A percentile compares a stretch with the other conserved stretches of the same genome.
Conservation (phyloP, 129 eudicot species). For the Kitagawia praeruptora region DNA sequence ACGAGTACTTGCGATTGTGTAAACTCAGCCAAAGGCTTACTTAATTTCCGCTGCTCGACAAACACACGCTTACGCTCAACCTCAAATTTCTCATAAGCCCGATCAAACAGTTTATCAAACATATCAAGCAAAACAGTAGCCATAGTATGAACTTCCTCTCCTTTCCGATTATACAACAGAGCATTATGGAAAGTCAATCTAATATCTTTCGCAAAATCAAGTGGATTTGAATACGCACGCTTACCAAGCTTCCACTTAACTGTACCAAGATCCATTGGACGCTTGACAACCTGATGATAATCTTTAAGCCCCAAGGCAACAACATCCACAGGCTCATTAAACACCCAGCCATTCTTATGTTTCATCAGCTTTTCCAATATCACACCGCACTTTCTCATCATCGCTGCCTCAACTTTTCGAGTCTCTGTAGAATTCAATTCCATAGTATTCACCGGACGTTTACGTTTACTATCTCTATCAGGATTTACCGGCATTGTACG, state of each 20-base stretch:
- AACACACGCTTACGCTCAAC: not conserved
- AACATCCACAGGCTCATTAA: slow-evolving; percentile 43
- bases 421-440: not conserved
- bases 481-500: not conserved
- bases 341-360: slow-evolving; percentile 44
- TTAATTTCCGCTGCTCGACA: not conserved
- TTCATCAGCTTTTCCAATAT: slow-evolving; percentile 35
- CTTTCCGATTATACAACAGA: slow-evolving; percentile 35
- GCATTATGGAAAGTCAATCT: slow-evolving; percentile 43
- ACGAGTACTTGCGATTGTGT: not conserved
- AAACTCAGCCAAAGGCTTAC: not conserved
- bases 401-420: not conserved
- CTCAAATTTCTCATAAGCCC: slow-evolving; percentile 6
- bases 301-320: slow-evolving; percentile 31
- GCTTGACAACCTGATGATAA: slow-evolving; percentile 36
- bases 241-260: slow-evolving; percentile 32
- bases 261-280: slow-evolving; percentile 58
- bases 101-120: slow-evolving; percentile 3
- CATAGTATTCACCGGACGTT: not conserved
- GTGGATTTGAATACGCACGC: slow-evolving; percentile 26
- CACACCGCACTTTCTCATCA: slow-evolving; percentile 10
- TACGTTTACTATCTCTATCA: not conserved
- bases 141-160: slow-evolving; percentile 30
- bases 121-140: slow-evolving; percentile 10
- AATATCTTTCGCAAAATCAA: slow-evolving; percentile 42